A percentile compares a stretch with the other conserved stretches of the same genome.
These are phyloP conservation scores for Aureococcus anophagefferens DNA, from an alignment of 108 stramenopile species.

Conservation along the genomic window DNA sequence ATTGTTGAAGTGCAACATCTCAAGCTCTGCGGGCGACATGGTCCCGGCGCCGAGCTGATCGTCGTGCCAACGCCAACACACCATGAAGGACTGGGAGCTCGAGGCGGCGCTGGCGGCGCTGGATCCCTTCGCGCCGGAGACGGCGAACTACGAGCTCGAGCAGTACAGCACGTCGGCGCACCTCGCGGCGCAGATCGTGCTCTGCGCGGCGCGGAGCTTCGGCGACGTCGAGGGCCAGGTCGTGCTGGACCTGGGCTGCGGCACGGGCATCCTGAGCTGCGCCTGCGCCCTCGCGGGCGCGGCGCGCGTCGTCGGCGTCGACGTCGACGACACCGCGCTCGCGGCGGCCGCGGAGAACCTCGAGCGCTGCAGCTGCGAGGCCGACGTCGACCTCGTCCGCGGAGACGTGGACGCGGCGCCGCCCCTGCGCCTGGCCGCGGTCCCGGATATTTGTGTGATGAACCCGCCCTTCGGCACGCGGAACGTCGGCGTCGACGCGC, in stretches of 20 bases:
- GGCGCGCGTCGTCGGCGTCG: conserved; percentile 17
- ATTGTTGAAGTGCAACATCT: too few species aligned
- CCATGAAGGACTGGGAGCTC: conserved; percentile 16
- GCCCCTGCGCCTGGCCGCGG: conserved; percentile 5
- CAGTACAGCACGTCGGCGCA: conserved; percentile 47
- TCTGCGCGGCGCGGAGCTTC: conserved; percentile 20
- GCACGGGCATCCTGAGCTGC: conserved; percentile 38
- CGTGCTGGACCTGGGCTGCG: conserved; percentile 41
- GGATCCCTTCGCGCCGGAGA: conserved; percentile 19
- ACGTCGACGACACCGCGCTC: conserved; percentile 30
- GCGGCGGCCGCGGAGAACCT: conserved; percentile 22
- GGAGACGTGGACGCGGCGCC: conserved; percentile 13
- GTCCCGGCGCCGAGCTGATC: too few species aligned
- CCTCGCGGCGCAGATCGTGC: conserved; percentile 36
- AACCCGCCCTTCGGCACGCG: conserved; percentile 50
- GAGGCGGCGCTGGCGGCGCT: conserved; percentile 32
- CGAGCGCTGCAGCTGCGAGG: conserved; percentile 6
- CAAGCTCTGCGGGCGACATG: too few species aligned
- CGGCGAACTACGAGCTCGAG: conserved; percentile 37
- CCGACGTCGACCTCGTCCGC: conserved; percentile 24
- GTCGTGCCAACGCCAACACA: too few species aligned
- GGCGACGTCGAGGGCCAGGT: conserved; percentile 31
- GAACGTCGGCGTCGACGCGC: conserved; percentile 29
- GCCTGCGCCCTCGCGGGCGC: conserved; percentile 29
- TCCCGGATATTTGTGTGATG: conserved; percentile 37